Conservation (phyloP, 192 early-diverging fungal genomes). For the Radiomyces spectabilis region DNA sequence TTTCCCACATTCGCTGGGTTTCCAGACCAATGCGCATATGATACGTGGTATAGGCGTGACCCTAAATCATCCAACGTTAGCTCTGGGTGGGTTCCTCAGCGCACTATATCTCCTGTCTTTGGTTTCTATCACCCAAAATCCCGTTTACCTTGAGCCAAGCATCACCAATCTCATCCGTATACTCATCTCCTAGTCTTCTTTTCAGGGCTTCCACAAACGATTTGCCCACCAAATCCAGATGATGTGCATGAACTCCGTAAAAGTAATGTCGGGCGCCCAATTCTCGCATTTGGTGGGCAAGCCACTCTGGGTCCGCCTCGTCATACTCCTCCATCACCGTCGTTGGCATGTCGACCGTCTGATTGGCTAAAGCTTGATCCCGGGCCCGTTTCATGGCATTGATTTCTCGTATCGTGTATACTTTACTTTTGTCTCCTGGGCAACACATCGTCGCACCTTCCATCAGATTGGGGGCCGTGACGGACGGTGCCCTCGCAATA, state of each 20-base stretch:
- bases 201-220: not conserved
- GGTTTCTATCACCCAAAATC: too few relatives aligned
- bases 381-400: not conserved
- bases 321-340: too few relatives aligned
- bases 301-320: too few relatives aligned
- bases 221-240: conserved; percentile 5
- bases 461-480: too few relatives aligned
- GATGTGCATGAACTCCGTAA: conserved; percentile 5
- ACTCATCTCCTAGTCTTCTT: conserved; percentile 4
- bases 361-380: not conserved
- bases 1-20: not conserved
- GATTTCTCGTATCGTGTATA: not conserved
- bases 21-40: conserved; percentile 13
- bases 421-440: not conserved
- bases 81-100: not conserved
- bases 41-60: conserved; percentile 1
- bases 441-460: too few relatives aligned
- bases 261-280: conserved; percentile 1
- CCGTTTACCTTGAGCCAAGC: conserved; percentile 12
- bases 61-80: not conserved
- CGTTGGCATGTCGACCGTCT: too few relatives aligned
- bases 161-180: conserved; percentile 7
- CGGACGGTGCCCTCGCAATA: not conserved
- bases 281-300: not conserved
- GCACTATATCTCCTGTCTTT: too few relatives aligned